Evolutionary conservation across 176 grass and related monocot species (phyloP).

Genomic region (Ampelocalamus luodianensis): DNA sequence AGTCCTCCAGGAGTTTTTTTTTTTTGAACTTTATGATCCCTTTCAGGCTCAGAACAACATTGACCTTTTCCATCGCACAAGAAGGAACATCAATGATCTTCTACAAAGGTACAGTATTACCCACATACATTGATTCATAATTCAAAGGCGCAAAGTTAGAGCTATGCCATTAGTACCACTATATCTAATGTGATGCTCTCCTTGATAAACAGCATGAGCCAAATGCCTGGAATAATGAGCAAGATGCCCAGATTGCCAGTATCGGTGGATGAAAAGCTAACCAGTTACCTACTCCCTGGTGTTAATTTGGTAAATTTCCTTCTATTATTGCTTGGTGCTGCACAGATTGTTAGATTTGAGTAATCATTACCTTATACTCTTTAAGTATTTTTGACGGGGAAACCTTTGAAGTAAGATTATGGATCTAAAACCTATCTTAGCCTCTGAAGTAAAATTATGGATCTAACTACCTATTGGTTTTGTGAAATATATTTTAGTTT

Average conservation of each 20-base stretch:
- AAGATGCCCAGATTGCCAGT: constrained; percentile 82
- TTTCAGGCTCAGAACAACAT: constrained; percentile 78
- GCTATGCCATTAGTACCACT: constrained; percentile 11
- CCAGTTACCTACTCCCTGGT: constrained; percentile 52
- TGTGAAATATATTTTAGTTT: background rate
- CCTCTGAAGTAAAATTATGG: constrained; percentile 5
- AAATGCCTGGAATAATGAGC: constrained; percentile 88
- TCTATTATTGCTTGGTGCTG: background rate
- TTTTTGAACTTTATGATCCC: background rate
- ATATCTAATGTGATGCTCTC: constrained; percentile 37
- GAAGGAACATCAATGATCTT: constrained; percentile 74
- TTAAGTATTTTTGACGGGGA: background rate
- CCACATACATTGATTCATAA: constrained; percentile 16
- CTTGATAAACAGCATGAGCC: constrained; percentile 74
- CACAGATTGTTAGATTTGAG: constrained; percentile 9
- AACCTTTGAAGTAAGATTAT: constrained; percentile 11
- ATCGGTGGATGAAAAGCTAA: constrained; percentile 68
- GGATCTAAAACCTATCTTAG: background rate
- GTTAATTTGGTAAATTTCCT: constrained; percentile 61
- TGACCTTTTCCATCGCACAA: constrained; percentile 64
- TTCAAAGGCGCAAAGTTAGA: background rate
- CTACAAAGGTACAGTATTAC: constrained; percentile 62
- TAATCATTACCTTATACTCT: background rate
- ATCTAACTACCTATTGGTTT: background rate
- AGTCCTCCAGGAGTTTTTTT: constrained; percentile 32